Evolutionary conservation across 352 stramenopile species (phyloP).

Genomic region (Pythium utonaiense): DNA sequence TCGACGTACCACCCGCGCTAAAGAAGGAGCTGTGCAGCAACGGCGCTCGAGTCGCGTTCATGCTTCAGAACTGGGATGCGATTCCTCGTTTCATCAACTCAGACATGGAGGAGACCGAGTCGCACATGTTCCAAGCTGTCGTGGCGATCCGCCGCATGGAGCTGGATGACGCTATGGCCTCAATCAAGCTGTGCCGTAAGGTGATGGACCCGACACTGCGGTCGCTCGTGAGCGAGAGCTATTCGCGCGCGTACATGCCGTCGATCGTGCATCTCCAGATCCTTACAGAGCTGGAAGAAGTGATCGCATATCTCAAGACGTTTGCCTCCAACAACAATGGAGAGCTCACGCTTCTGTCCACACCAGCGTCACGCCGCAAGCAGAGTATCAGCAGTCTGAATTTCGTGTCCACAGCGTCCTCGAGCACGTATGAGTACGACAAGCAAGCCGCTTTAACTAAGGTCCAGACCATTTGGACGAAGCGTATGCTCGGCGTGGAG

Average conservation of each 20-base stretch:
- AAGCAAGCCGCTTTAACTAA: conserved; percentile 70
- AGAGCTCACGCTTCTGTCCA: conserved; percentile 66
- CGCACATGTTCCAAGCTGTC: conserved; percentile 86
- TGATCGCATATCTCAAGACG: conserved; percentile 79
- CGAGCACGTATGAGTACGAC: conserved; percentile 66
- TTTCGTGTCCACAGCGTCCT: conserved; percentile 72
- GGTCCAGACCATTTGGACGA: conserved; percentile 80
- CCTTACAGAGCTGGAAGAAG: conserved; percentile 95
- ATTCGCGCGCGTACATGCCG: conserved; percentile 94
- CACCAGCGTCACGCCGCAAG: conserved; percentile 44
- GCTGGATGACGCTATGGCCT: conserved; percentile 88
- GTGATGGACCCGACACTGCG: conserved; percentile 97
- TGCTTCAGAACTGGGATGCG: conserved; percentile 81
- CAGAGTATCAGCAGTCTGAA: conserved; percentile 81
- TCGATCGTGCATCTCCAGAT: conserved; percentile 98
- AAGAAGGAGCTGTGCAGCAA: conserved; percentile 87
- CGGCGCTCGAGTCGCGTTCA: conserved; percentile 74
- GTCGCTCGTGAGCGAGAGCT: conserved; percentile 96
- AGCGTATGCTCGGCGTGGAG: conserved; percentile 93
- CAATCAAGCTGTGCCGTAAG: conserved; percentile 92
- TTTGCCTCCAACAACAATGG: conserved; percentile 80
- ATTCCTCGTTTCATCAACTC: conserved; percentile 86
- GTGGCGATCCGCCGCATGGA: conserved; percentile 94
- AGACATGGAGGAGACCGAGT: conserved; percentile 84
- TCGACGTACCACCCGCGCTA: conserved; percentile 75